phyloP scores from a whole-genome alignment of 768 basidiomycete species.

The Boletus speciosus region DNA sequence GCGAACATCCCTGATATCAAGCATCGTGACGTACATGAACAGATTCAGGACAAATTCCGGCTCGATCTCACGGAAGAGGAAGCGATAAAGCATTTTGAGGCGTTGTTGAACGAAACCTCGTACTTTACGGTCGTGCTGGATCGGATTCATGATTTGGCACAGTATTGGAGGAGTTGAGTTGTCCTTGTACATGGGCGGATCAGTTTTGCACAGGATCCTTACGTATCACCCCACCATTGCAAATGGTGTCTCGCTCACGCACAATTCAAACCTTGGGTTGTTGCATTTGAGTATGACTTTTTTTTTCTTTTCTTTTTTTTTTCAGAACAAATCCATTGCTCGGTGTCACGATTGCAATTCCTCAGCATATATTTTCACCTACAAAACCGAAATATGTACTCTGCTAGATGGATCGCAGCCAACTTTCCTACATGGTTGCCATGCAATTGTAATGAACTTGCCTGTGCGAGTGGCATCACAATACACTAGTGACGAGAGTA shows the following conservation, averaged over 20 bases:
- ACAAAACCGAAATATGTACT: too few relatives aligned
- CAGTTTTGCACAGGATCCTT: not conserved
- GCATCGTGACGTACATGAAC: slow-evolving; percentile 78
- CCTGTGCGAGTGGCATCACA: not conserved
- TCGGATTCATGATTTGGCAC: slow-evolving; percentile 87
- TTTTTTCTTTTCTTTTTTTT: too few relatives aligned
- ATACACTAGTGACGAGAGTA: not conserved
- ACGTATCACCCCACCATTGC: not conserved
- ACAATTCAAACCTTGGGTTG: not conserved
- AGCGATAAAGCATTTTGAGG: slow-evolving; percentile 96
- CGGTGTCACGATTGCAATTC: too few relatives aligned
- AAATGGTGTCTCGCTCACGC: not conserved
- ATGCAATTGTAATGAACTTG: not conserved
- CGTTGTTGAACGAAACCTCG: slow-evolving; percentile 88
- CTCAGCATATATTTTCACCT: too few relatives aligned
- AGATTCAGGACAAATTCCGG: slow-evolving; percentile 96
- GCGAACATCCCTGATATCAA: slow-evolving; percentile 98
- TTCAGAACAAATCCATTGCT: not conserved
- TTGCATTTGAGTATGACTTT: not conserved
- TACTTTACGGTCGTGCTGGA: slow-evolving; percentile 93
- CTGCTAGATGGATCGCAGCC: not conserved
- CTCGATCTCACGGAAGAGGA: slow-evolving; percentile 93
- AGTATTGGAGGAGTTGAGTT: slow-evolving; percentile 76
- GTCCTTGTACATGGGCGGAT: not conserved
- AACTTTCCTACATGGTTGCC: not conserved